Evolutionary conservation across 164 flowering plant genomes (phyloP).

Genomic region (Piper betle): DNA sequence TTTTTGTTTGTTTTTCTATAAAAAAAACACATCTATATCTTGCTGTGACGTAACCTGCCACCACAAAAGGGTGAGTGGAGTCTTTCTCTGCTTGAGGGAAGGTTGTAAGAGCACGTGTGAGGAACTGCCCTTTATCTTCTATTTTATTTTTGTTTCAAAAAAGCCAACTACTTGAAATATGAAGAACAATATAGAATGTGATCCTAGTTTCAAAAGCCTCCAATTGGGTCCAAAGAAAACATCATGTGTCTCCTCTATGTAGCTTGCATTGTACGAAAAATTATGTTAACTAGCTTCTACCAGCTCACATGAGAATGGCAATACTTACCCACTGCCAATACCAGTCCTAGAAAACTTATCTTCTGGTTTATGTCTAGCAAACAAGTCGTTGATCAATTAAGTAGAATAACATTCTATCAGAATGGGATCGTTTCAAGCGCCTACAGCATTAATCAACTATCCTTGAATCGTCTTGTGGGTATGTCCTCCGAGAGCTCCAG

Average conservation of each 20-base stretch:
- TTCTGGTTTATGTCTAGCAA: not conserved
- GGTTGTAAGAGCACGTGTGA: no score
- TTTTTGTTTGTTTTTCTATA: no score
- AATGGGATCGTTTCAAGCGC: conserved; percentile 38
- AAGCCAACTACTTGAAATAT: no score
- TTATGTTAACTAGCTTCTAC: conserved; percentile 14
- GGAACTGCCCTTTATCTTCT: no score
- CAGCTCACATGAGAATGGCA: not conserved
- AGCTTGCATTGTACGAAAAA: conserved; percentile 53
- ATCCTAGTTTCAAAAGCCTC: conserved; percentile 48
- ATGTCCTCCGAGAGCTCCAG: conserved; percentile 78
- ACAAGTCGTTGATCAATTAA: not conserved
- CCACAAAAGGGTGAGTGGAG: no score
- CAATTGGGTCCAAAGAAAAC: conserved; percentile 6
- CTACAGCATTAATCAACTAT: conserved; percentile 36
- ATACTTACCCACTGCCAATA: not conserved
- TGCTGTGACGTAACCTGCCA: no score
- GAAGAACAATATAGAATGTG: not conserved
- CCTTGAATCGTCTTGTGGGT: conserved; percentile 77
- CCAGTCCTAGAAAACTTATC: not conserved
- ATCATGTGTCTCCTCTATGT: conserved; percentile 28
- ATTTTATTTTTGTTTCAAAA: no score
- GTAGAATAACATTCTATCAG: not conserved
- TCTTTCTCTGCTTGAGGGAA: no score
- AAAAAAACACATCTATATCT: no score